A percentile compares a stretch with the other conserved stretches of the same genome.
Conservation (phyloP, 1,284 basidiomycete genomes). For the Ganoderma boninense region DNA sequence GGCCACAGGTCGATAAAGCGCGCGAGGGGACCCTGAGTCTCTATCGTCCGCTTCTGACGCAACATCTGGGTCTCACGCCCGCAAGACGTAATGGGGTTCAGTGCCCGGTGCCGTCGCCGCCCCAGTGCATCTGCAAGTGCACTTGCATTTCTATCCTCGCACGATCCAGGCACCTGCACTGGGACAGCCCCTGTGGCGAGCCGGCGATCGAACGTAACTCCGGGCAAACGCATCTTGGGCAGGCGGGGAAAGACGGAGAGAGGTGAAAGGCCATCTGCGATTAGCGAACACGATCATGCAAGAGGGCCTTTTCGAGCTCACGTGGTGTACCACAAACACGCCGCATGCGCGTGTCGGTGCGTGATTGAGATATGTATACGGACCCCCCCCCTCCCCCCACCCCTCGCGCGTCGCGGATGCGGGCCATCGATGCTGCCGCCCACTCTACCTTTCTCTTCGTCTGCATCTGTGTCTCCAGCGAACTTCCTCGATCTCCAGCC, state of each 20-base stretch:
- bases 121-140: not conserved
- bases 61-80: conserved; percentile 18
- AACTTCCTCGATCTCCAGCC: not conserved
- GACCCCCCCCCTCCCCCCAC: not conserved
- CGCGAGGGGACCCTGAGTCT: not conserved
- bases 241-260: not conserved
- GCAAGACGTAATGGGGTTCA: conserved; percentile 15
- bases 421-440: conserved; percentile 17
- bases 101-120: not conserved
- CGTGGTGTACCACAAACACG: conserved; percentile 37
- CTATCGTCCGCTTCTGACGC: conserved; percentile 8
- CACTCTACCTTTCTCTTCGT: conserved; percentile 16
- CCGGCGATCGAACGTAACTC: not conserved
- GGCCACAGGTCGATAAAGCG: conserved; percentile 8
- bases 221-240: not conserved
- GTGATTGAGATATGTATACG: conserved; percentile 34
- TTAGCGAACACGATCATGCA: conserved; percentile 23
- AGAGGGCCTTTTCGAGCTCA: conserved; percentile 17
- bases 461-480: conserved; percentile 15
- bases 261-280: conserved; percentile 1
- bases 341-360: conserved; percentile 41
- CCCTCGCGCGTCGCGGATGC: conserved; percentile 8
- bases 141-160: not conserved
- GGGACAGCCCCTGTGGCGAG: too few relatives aligned
- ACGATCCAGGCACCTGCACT: not conserved